Percentiles rank a stretch among this genome's conserved stretches.
Conservation (phyloP, 1,284 basidiomycete species). For the Anthracocystis walkeri region DNA sequence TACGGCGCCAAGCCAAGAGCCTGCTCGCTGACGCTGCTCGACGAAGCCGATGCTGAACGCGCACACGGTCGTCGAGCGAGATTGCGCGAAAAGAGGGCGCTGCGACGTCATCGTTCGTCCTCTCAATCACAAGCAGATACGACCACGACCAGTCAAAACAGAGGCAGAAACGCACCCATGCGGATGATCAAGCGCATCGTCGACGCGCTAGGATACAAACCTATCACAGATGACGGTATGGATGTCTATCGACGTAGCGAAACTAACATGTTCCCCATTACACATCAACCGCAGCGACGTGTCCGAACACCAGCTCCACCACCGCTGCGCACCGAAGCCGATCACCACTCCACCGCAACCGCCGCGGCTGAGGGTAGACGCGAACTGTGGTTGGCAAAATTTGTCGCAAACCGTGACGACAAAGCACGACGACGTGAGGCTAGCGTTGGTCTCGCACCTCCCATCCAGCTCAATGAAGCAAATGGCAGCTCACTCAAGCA, state of each 20-base stretch:
- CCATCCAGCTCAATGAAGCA: constrained; percentile 10
- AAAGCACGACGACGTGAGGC: background rate
- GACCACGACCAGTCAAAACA: constrained; percentile 1
- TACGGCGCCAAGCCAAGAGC: constrained; percentile 35
- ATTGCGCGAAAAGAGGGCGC: constrained; percentile 20
- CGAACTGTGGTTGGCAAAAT: constrained; percentile 37
- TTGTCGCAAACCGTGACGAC: constrained; percentile 25
- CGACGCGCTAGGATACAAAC: constrained; percentile 28
- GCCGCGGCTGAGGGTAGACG: constrained; percentile 35
- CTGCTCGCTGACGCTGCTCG: constrained; percentile 21
- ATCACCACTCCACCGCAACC: constrained; percentile 19
- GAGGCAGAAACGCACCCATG: constrained; percentile 6
- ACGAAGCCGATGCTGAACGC: constrained; percentile 22
- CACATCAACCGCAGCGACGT: background rate
- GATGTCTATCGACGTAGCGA: constrained; percentile 12
- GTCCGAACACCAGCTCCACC: constrained; percentile 16
- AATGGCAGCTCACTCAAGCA: constrained; percentile 6
- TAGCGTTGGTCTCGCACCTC: background rate
- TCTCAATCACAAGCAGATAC: constrained; percentile 15
- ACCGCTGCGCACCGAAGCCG: constrained; percentile 16
- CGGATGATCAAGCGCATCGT: constrained; percentile 11
- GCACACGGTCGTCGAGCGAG: constrained; percentile 20
- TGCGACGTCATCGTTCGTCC: constrained; percentile 14
- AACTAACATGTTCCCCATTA: background rate
- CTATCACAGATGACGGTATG: constrained; percentile 21